Evolutionary conservation across 352 stramenopile species (phyloP).

Genomic region (Pythium biforme): DNA sequence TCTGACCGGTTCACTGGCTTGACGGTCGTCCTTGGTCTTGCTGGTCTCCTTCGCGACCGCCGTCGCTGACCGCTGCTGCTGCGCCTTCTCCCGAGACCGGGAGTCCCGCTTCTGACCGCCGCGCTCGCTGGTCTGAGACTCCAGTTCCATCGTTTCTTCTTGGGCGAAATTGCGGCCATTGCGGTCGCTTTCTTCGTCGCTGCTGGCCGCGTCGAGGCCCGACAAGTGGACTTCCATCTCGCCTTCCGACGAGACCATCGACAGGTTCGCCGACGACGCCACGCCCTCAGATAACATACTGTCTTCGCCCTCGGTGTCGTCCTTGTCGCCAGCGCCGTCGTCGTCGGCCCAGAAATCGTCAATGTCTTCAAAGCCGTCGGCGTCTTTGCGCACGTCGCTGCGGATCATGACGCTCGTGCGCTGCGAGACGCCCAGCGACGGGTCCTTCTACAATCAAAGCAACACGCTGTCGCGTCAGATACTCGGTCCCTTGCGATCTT

Average conservation of each 20-base stretch:
- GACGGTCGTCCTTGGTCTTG: slow-evolving; percentile 7
- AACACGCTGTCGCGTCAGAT: too few species aligned
- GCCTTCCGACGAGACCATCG: slow-evolving; percentile 20
- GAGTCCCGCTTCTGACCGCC: slow-evolving; percentile 1
- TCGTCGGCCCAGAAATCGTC: slow-evolving; percentile 87
- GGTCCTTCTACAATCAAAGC: slow-evolving; percentile 13
- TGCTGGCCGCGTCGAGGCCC: slow-evolving; percentile 7
- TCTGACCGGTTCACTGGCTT: neutral
- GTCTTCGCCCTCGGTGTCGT: slow-evolving; percentile 40
- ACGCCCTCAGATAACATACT: slow-evolving; percentile 25
- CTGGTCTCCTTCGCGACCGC: slow-evolving; percentile 9
- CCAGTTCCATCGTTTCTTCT: slow-evolving; percentile 26
- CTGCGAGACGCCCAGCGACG: slow-evolving; percentile 1
- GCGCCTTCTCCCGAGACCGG: neutral
- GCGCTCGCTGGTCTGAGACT: slow-evolving; percentile 21
- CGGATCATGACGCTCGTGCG: slow-evolving; percentile 59
- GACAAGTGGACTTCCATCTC: slow-evolving; percentile 26
- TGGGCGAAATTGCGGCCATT: neutral
- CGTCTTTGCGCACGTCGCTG: slow-evolving; percentile 69
- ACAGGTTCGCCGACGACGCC: slow-evolving; percentile 23
- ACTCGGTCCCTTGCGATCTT: too few species aligned
- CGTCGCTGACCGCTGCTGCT: neutral
- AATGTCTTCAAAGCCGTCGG: slow-evolving; percentile 81
- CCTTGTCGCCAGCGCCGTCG: slow-evolving; percentile 37
- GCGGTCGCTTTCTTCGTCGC: slow-evolving; percentile 23